phyloP scores from a whole-genome alignment of 2,329 filamentous ascomycete species.

The Colletotrichum liaoningense region DNA sequence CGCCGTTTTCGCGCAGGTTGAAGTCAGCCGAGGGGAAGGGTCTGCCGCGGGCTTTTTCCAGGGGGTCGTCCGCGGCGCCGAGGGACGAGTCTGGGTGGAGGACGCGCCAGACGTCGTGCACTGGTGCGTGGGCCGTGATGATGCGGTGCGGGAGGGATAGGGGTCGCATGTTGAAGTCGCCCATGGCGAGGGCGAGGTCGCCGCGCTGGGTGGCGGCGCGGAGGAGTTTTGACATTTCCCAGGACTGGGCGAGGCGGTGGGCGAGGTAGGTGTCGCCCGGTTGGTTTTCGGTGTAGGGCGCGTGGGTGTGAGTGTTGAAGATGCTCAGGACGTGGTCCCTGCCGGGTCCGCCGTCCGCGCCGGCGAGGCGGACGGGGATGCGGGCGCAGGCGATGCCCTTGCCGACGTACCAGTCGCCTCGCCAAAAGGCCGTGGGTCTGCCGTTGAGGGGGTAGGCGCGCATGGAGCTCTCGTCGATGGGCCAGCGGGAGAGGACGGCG shows the following conservation, averaged over 20 bases:
- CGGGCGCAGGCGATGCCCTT: slow-evolving; percentile 90
- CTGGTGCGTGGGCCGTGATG: slow-evolving; percentile 80
- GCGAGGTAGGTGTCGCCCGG: slow-evolving; percentile 87
- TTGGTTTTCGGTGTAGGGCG: slow-evolving; percentile 81
- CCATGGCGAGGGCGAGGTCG: slow-evolving; percentile 85
- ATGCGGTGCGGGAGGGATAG: slow-evolving; percentile 85
- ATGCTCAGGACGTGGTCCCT: slow-evolving; percentile 81
- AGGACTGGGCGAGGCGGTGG: slow-evolving; percentile 91
- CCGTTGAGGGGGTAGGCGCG: slow-evolving; percentile 90
- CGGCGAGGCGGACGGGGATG: slow-evolving; percentile 56
- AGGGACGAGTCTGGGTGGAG: slow-evolving; percentile 87
- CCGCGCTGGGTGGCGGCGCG: slow-evolving; percentile 83
- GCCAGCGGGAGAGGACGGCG: slow-evolving; percentile 91
- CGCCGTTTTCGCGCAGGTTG: slow-evolving; percentile 84
- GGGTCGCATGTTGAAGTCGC: slow-evolving; percentile 98
- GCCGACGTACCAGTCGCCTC: slow-evolving; percentile 96
- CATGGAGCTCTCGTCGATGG: slow-evolving; percentile 91
- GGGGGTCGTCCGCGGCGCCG: slow-evolving; percentile 75
- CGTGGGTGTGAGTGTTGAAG: slow-evolving; percentile 87
- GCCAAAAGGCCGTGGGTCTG: slow-evolving; percentile 90
- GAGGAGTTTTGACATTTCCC: slow-evolving; percentile 93
- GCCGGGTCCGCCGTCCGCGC: slow-evolving; percentile 26
- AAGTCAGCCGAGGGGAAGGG: slow-evolving; percentile 80
- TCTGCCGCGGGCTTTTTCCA: slow-evolving; percentile 73
- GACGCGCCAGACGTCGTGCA: slow-evolving; percentile 86